phyloP scores from a whole-genome alignment of 2,329 filamentous ascomycete genomes.

The Thielaviopsis punctulata region DNA sequence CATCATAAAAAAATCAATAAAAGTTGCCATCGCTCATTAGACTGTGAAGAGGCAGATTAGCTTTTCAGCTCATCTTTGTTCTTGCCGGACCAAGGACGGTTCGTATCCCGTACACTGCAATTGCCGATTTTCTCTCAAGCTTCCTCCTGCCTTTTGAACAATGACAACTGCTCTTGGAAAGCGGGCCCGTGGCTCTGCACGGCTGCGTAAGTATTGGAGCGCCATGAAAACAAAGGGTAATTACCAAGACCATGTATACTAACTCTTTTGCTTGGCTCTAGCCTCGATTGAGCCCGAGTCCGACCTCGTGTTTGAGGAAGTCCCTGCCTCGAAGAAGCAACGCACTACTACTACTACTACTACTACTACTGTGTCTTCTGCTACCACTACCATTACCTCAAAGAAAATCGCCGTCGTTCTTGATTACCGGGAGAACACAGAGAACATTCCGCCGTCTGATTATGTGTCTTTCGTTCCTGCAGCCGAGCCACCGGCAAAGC shows the following conservation, averaged over 20 bases:
- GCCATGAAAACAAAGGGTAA: not conserved
- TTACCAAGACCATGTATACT: not conserved
- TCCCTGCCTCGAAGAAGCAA: not conserved
- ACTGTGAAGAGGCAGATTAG: not conserved
- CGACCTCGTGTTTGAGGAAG: conserved; percentile 1
- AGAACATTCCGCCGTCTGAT: conserved; percentile 7
- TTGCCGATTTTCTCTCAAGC: not conserved
- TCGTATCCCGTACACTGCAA: not conserved
- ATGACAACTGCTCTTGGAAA: conserved; percentile 11
- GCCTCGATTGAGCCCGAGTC: conserved; percentile 1
- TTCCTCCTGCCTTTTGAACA: not conserved
- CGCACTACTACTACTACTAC: not conserved
- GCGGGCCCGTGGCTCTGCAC: conserved; percentile 9
- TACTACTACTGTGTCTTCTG: no score
- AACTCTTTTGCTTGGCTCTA: not conserved
- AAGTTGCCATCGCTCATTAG: no score
- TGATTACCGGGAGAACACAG: conserved; percentile 1
- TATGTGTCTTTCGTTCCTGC: not conserved
- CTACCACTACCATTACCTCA: no score
- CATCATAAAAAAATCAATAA: no score
- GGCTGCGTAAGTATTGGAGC: conserved; percentile 8
- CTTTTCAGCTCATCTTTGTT: not conserved
- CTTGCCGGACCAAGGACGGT: not conserved
- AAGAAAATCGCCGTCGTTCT: not conserved
- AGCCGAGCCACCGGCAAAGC: not conserved